Evolutionary conservation across 148 eudicot genomes (phyloP).

Genomic region (Vaccinium myrtillus): DNA sequence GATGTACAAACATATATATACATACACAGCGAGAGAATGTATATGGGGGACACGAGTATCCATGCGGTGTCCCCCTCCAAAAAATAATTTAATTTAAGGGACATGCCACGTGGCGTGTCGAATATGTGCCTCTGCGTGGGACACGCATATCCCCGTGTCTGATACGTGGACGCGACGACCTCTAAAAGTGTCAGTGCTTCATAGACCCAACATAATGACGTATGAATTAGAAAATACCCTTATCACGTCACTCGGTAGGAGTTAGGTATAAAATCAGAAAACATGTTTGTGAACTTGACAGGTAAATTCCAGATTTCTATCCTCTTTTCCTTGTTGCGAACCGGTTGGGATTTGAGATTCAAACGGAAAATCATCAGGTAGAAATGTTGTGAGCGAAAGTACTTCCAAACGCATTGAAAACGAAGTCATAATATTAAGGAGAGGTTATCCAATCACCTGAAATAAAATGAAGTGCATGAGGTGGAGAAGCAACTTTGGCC

Average conservation of each 20-base stretch:
- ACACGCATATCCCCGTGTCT: no score
- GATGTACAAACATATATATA: no score
- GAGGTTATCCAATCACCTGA: conserved; percentile 26
- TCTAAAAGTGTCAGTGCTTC: background rate
- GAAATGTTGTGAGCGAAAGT: background rate
- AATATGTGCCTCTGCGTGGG: no score
- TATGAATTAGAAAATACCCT: no score
- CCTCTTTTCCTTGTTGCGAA: background rate
- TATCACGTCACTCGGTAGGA: background rate
- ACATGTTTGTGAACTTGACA: background rate
- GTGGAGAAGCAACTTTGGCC: conserved; percentile 39
- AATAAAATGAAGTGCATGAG: conserved; percentile 40
- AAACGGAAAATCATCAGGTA: background rate
- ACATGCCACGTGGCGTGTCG: no score
- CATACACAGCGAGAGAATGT: no score
- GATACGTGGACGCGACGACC: no score
- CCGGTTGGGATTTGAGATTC: background rate
- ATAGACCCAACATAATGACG: background rate
- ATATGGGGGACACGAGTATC: no score
- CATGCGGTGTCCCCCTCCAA: no score
- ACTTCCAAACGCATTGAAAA: background rate
- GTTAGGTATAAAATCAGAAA: background rate
- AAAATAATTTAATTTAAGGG: no score
- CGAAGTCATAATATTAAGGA: background rate
- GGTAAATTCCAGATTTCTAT: background rate